Percentiles rank a stretch among this genome's conserved stretches.
Conservation (phyloP, 1,139 yeast species). For the Meyerozyma sp. region DNA sequence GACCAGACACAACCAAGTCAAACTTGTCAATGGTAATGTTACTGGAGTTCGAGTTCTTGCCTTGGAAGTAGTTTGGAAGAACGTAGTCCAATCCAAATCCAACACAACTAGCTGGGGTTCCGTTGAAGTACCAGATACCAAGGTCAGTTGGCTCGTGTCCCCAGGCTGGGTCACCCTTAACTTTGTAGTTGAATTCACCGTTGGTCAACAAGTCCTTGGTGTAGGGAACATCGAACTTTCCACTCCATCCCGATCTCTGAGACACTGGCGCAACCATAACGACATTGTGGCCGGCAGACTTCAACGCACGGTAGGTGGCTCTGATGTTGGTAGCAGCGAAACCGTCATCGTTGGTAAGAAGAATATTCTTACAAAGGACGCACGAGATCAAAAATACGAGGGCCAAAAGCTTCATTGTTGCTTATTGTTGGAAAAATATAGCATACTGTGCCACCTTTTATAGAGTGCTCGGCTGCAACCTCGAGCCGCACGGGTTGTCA, state of each 20-base stretch:
- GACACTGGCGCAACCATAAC: conserved; percentile 29
- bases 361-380: conserved; percentile 17
- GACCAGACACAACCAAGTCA: conserved; percentile 42
- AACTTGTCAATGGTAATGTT: conserved; percentile 25
- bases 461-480: not conserved
- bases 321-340: conserved; percentile 29
- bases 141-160: conserved; percentile 39
- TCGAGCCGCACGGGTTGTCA: conserved; percentile 1
- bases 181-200: conserved; percentile 39
- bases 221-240: conserved; percentile 25
- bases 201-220: conserved; percentile 33
- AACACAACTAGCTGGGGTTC: conserved; percentile 42
- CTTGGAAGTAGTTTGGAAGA: conserved; percentile 30
- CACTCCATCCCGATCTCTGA: conserved; percentile 27
- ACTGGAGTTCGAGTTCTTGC: conserved; percentile 11
- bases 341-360: conserved; percentile 29
- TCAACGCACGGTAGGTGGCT: conserved; percentile 26
- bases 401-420: conserved; percentile 1
- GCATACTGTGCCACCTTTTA: not conserved
- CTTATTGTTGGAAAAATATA: not conserved
- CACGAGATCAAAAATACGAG: conserved; percentile 1
- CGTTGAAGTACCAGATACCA: conserved; percentile 46
- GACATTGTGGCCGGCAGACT: conserved; percentile 23
- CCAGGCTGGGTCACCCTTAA: conserved; percentile 43
- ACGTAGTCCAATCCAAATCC: conserved; percentile 40